These are phyloP conservation scores for Trifolium subterraneum DNA, from an alignment of 306 rosid genomes.

Conservation along the genomic window DNA sequence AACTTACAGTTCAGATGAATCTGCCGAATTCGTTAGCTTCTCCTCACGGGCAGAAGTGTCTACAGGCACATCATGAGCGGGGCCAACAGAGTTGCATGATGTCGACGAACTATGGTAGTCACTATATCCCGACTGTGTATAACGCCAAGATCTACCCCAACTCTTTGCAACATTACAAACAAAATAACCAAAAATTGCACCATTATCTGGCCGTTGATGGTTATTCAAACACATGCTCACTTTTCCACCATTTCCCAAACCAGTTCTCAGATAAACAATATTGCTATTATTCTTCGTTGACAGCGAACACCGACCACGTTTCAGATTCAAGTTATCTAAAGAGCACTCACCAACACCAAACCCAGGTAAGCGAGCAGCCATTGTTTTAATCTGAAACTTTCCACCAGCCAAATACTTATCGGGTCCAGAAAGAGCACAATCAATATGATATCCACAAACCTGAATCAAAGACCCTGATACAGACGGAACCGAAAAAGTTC, in stretches of 20 bases:
- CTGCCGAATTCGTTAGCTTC: conserved; percentile 58
- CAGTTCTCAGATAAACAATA: conserved; percentile 36
- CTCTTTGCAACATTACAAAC: conserved; percentile 61
- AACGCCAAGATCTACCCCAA: conserved; percentile 47
- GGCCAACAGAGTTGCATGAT: conserved; percentile 60
- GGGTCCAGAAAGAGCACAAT: conserved; percentile 52
- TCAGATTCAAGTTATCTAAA: conserved; percentile 43
- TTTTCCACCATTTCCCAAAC: conserved; percentile 51
- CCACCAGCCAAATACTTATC: conserved; percentile 11
- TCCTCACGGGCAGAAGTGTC: conserved; percentile 77
- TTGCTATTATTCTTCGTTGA: conserved; percentile 41
- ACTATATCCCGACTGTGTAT: conserved; percentile 55
- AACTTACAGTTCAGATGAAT: conserved; percentile 78
- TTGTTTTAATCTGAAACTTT: conserved; percentile 48
- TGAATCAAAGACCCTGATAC: conserved; percentile 74
- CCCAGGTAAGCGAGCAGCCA: conserved; percentile 70
- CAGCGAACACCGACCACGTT: conserved; percentile 36
- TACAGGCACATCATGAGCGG: conserved; percentile 73
- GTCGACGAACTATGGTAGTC: conserved; percentile 65
- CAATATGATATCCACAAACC: conserved; percentile 73
- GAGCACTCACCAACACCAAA: conserved; percentile 52
- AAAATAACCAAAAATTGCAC: conserved; percentile 69
- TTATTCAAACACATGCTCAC: conserved; percentile 75
- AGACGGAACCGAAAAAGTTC: conserved; percentile 73
- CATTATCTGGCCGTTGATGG: conserved; percentile 56